phyloP scores from a whole-genome alignment of 2,329 filamentous ascomycete genomes.

The Rachicladosporium sp. region DNA sequence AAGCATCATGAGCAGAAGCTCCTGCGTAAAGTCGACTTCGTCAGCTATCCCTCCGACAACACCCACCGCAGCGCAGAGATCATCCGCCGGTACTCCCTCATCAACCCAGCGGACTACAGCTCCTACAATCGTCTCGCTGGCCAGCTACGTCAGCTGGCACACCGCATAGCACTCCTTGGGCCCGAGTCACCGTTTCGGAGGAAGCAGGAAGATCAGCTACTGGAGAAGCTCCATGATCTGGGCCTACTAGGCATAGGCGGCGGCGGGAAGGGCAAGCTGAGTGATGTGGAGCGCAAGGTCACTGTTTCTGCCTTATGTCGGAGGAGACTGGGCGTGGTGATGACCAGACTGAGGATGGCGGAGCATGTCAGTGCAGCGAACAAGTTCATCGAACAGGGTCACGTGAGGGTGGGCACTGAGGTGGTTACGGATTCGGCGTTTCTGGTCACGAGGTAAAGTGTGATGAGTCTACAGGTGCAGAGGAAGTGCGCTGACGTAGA shows the following conservation, averaged over 20 bases:
- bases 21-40: slow-evolving; percentile 83
- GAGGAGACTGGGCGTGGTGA: slow-evolving; percentile 72
- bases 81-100: slow-evolving; percentile 77
- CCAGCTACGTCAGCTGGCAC: slow-evolving; percentile 78
- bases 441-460: slow-evolving; percentile 53
- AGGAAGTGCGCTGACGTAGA: slow-evolving; percentile 3
- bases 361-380: slow-evolving; percentile 70
- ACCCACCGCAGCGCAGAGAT: slow-evolving; percentile 73
- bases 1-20: slow-evolving; percentile 97
- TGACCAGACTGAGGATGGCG: slow-evolving; percentile 84
- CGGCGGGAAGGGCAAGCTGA: slow-evolving; percentile 47
- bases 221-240: slow-evolving; percentile 90
- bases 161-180: slow-evolving; percentile 68
- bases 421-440: slow-evolving; percentile 84
- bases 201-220: slow-evolving; percentile 74
- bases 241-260: slow-evolving; percentile 66
- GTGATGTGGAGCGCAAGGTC: slow-evolving; percentile 67
- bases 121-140: slow-evolving; percentile 35
- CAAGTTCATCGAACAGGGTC: slow-evolving; percentile 86
- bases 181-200: slow-evolving; percentile 67
- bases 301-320: slow-evolving; percentile 84
- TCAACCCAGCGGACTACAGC: slow-evolving; percentile 76
- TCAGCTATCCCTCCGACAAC: slow-evolving; percentile 69
- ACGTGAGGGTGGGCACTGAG: slow-evolving; percentile 83
- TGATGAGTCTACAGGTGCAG: neutral